Conservation (phyloP, 306 rosid genomes). For the Gillenia trifoliata region DNA sequence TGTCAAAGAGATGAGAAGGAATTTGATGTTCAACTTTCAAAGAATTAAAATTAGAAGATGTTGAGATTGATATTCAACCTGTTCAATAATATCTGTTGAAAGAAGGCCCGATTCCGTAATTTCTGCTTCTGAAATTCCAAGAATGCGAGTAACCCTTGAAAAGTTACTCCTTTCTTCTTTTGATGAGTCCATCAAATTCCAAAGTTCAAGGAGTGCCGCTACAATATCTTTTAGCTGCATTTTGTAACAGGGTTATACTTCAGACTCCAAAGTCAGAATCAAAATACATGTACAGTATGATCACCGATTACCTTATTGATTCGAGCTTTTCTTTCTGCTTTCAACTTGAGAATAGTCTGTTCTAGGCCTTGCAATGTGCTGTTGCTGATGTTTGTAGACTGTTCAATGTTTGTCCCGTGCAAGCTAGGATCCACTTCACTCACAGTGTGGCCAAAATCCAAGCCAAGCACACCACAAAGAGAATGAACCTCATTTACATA, state of each 20-base stretch:
- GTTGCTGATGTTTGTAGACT: constrained; percentile 77
- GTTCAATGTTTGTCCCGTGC: constrained; percentile 60
- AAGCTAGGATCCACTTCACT: constrained; percentile 92
- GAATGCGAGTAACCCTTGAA: constrained; percentile 48
- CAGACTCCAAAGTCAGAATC: constrained; percentile 4
- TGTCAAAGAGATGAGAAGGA: constrained; percentile 23
- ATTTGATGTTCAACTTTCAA: constrained; percentile 9
- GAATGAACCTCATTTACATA: constrained; percentile 85
- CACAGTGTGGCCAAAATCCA: constrained; percentile 82
- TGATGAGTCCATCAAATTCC: constrained; percentile 98
- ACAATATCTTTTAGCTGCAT: constrained; percentile 81
- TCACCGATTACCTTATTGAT: constrained; percentile 54
- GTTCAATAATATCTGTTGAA: constrained; percentile 62
- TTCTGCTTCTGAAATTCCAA: constrained; percentile 55
- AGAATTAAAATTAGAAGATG: constrained; percentile 1
- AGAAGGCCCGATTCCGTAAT: constrained; percentile 66
- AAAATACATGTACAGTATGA: not conserved
- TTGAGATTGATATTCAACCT: constrained; percentile 44
- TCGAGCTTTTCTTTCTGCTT: constrained; percentile 67
- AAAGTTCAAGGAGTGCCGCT: constrained; percentile 65
- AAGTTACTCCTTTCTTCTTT: constrained; percentile 68
- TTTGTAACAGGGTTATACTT: constrained; percentile 8
- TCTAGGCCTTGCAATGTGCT: constrained; percentile 91
- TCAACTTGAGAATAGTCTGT: constrained; percentile 61
- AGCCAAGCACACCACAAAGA: constrained; percentile 78